phyloP scores from a whole-genome alignment of 371 early-diverging fungal genomes.

The Syncephalastrum sp. region DNA sequence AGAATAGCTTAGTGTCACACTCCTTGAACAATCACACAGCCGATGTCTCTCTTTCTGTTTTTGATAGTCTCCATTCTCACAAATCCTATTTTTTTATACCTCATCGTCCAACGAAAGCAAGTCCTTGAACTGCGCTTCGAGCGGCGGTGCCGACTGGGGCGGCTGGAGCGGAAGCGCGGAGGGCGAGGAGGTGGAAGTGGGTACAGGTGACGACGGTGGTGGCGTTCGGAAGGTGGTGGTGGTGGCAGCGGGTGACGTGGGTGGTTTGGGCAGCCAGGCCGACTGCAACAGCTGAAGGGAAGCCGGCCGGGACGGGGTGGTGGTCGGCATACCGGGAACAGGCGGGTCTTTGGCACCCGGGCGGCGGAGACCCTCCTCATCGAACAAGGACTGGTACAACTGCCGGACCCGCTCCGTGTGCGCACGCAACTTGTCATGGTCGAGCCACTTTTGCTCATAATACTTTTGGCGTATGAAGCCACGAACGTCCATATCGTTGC shows the following conservation, averaged over 20 bases:
- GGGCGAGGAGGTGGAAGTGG: not conserved
- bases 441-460: conserved; percentile 47
- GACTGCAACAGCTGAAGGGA: conserved; percentile 10
- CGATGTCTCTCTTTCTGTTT: too few relatives aligned
- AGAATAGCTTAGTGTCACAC: too few relatives aligned
- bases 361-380: conserved; percentile 14
- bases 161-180: too few relatives aligned
- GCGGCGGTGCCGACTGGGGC: too few relatives aligned
- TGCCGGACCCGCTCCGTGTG: conserved; percentile 30
- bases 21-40: too few relatives aligned
- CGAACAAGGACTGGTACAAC: not conserved
- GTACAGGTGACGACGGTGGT: not conserved
- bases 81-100: too few relatives aligned
- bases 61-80: too few relatives aligned
- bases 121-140: too few relatives aligned
- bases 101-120: too few relatives aligned
- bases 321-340: conserved; percentile 4
- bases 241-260: not conserved
- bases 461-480: conserved; percentile 49
- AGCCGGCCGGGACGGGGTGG: conserved; percentile 5
- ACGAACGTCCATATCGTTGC: conserved; percentile 39
- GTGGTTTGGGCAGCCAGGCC: conserved; percentile 10
- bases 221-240: not conserved
- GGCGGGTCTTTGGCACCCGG: conserved; percentile 16
- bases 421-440: conserved; percentile 17